Evolutionary conservation across 352 stramenopile species (phyloP).

Genomic region (Pseudoperonospora humuli): DNA sequence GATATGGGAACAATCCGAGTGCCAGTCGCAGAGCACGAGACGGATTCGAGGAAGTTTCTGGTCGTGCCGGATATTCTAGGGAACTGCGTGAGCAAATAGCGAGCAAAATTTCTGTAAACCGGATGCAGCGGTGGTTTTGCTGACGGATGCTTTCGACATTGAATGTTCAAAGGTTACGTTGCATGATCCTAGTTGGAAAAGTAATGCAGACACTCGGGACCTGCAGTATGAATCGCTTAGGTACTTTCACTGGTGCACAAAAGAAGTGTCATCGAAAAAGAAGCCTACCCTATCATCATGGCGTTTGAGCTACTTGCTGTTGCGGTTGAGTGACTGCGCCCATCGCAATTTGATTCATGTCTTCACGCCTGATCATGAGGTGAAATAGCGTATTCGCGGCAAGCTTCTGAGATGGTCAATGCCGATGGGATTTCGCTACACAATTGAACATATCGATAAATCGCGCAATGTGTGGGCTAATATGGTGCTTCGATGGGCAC

Average conservation of each 20-base stretch:
- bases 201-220: slow-evolving; percentile 3
- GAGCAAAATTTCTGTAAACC: no score
- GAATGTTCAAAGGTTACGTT: slow-evolving; percentile 1
- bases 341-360: slow-evolving; percentile 3
- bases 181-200: background rate
- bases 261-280: slow-evolving; percentile 6
- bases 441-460: slow-evolving; percentile 10
- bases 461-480: slow-evolving; percentile 7
- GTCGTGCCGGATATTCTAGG: no score
- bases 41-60: no score
- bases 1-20: background rate
- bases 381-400: slow-evolving; percentile 6
- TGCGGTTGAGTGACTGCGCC: background rate
- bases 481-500: slow-evolving; percentile 5
- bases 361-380: slow-evolving; percentile 1
- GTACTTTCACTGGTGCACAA: slow-evolving; percentile 3
- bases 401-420: slow-evolving; percentile 7
- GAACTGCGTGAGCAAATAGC: no score
- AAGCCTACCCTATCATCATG: background rate
- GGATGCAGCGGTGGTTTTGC: slow-evolving; percentile 1
- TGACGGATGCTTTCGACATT: slow-evolving; percentile 1
- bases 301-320: slow-evolving; percentile 4
- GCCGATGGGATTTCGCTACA: slow-evolving; percentile 7
- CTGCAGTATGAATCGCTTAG: slow-evolving; percentile 5
- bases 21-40: no score